Conservation (phyloP, 345 rosid genomes). For the Capsella bursapastoris region DNA sequence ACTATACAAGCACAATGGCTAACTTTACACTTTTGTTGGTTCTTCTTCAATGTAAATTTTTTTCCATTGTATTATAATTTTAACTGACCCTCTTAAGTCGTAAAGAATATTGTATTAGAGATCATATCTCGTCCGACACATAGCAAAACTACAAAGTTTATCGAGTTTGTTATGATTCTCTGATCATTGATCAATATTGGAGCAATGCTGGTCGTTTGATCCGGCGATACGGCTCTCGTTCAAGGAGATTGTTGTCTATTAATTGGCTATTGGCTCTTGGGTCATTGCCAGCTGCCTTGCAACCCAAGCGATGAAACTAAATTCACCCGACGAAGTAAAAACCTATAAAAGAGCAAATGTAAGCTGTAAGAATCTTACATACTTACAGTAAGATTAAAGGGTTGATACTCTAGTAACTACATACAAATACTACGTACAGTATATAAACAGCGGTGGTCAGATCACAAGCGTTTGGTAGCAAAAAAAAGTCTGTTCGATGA, state of each 20-base stretch:
- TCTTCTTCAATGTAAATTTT: background rate
- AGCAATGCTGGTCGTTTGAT: slow-evolving; percentile 41
- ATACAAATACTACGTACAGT: too few species aligned
- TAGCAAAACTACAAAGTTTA: background rate
- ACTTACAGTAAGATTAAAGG: too few species aligned
- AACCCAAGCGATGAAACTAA: slow-evolving; percentile 49
- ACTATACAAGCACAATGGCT: background rate
- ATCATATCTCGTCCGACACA: slow-evolving; percentile 11
- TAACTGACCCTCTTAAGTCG: too few species aligned
- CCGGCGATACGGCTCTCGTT: slow-evolving; percentile 67
- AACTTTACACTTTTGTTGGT: background rate
- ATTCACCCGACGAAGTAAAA: background rate
- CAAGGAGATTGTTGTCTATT: slow-evolving; percentile 56
- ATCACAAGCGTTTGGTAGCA: too few species aligned
- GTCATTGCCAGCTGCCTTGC: slow-evolving; percentile 55
- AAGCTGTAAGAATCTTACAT: background rate
- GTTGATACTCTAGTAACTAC: too few species aligned
- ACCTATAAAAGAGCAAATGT: background rate
- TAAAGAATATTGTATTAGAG: background rate
- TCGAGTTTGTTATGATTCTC: background rate
- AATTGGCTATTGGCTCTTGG: slow-evolving; percentile 46
- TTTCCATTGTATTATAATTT: background rate
- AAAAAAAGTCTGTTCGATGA: too few species aligned
- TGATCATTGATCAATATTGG: too few species aligned
- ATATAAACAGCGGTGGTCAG: too few species aligned